These are phyloP conservation scores for Aspergillus neotritici DNA, from an alignment of 2,329 filamentous ascomycete species.

Conservation along the genomic window DNA sequence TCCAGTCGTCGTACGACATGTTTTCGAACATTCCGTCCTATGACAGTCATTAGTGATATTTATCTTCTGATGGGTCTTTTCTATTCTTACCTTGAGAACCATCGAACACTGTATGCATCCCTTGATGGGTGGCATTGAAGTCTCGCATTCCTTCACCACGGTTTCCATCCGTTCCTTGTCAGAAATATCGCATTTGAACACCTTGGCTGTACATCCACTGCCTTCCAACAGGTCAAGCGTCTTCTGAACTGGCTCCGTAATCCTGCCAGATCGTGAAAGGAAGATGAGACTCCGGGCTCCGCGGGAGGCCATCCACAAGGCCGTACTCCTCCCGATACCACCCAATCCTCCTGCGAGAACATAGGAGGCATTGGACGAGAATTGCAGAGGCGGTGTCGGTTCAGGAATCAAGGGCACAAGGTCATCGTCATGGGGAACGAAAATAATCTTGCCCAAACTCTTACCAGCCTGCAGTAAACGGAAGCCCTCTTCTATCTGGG, in stretches of 20 bases:
- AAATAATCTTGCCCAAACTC: too few species aligned
- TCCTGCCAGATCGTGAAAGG: conserved; percentile 7
- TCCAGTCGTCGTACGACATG: conserved; percentile 36
- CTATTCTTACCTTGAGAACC: conserved; percentile 9
- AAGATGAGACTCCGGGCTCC: conserved; percentile 10
- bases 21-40: conserved; percentile 33
- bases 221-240: neutral
- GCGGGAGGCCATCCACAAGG: conserved; percentile 5
- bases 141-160: too few species aligned
- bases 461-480: too few species aligned
- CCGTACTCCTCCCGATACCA: conserved; percentile 11
- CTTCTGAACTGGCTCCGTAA: neutral
- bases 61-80: too few species aligned
- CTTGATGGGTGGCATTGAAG: conserved; percentile 20
- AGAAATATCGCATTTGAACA: conserved; percentile 19
- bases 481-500: too few species aligned
- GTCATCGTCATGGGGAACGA: too few species aligned
- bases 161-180: too few species aligned
- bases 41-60: conserved; percentile 1
- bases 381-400: too few species aligned
- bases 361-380: conserved; percentile 5
- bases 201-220: conserved; percentile 12
- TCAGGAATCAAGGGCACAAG: too few species aligned
- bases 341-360: conserved; percentile 15
- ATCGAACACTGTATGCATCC: conserved; percentile 31